Percentiles rank a stretch among this genome's conserved stretches.
phyloP scores from a whole-genome alignment of 495 filamentous ascomycete genomes.

The Aspergillus hancockii region DNA sequence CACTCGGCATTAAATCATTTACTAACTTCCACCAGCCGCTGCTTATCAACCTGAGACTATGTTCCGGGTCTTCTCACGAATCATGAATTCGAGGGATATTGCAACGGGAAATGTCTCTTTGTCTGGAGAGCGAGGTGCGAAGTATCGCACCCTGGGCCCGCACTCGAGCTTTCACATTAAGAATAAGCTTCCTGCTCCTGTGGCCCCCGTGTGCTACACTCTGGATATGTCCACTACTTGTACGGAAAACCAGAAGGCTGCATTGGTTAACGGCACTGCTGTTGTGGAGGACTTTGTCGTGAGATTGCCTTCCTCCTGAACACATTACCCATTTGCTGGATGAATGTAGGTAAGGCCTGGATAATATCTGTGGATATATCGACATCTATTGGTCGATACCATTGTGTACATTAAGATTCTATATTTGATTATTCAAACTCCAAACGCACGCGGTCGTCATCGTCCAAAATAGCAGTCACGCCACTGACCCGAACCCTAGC shows the following conservation, averaged over 20 bases:
- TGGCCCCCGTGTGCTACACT: background rate
- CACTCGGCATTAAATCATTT: no score
- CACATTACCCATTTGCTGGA: background rate
- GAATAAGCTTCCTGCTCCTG: background rate
- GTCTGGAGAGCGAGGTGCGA: background rate
- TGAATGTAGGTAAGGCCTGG: background rate
- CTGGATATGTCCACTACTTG: constrained; percentile 3
- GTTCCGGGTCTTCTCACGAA: background rate
- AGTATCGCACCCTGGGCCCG: background rate
- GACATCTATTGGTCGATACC: background rate
- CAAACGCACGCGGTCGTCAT: background rate
- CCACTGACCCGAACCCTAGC: constrained; percentile 3
- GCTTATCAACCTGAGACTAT: background rate
- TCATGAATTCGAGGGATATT: background rate
- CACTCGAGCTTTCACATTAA: constrained; percentile 1
- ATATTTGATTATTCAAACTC: background rate
- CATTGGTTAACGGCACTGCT: background rate
- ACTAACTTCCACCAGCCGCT: background rate
- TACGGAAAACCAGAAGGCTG: background rate
- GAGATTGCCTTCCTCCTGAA: no score
- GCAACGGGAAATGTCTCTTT: background rate
- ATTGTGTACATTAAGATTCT: background rate
- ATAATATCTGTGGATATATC: background rate
- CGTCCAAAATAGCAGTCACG: background rate
- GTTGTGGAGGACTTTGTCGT: background rate